These are phyloP conservation scores for Laguncularia racemosa DNA, from an alignment of 345 rosid genomes.

Conservation along the genomic window DNA sequence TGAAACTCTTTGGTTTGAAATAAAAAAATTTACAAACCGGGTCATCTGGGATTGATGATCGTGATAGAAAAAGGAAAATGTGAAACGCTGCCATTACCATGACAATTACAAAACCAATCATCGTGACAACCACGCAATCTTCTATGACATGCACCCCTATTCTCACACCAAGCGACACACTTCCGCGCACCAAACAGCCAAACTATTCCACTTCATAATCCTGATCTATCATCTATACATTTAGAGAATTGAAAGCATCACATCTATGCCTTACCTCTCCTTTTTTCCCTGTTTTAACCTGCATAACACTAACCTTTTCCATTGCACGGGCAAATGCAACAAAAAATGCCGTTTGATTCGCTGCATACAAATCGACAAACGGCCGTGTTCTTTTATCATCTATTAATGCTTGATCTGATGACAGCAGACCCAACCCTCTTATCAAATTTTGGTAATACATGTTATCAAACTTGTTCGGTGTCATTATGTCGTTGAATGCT, in stretches of 20 bases:
- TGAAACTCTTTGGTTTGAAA: too few species aligned
- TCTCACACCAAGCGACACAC: too few species aligned
- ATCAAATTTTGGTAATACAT: constrained; percentile 57
- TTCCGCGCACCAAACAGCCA: too few species aligned
- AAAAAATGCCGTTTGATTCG: constrained; percentile 42
- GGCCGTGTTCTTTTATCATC: constrained; percentile 43
- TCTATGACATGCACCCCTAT: too few species aligned
- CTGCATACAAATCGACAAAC: constrained; percentile 41
- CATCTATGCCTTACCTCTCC: constrained; percentile 59
- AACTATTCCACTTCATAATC: not conserved
- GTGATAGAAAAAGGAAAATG: too few species aligned
- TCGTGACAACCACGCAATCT: too few species aligned
- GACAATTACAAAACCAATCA: too few species aligned
- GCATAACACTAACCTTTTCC: constrained; percentile 40
- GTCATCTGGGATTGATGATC: too few species aligned
- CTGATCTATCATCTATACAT: not conserved
- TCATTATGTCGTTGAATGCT: constrained; percentile 52
- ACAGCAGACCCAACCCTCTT: constrained; percentile 49
- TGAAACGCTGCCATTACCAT: too few species aligned
- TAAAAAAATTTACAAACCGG: too few species aligned
- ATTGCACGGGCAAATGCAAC: constrained; percentile 39
- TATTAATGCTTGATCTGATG: constrained; percentile 37
- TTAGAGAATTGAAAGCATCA: constrained; percentile 41
- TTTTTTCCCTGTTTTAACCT: constrained; percentile 32
- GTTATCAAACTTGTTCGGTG: constrained; percentile 77